phyloP scores from a whole-genome alignment of 140 eudicot genomes.

The Erigeron philadelphicus region DNA sequence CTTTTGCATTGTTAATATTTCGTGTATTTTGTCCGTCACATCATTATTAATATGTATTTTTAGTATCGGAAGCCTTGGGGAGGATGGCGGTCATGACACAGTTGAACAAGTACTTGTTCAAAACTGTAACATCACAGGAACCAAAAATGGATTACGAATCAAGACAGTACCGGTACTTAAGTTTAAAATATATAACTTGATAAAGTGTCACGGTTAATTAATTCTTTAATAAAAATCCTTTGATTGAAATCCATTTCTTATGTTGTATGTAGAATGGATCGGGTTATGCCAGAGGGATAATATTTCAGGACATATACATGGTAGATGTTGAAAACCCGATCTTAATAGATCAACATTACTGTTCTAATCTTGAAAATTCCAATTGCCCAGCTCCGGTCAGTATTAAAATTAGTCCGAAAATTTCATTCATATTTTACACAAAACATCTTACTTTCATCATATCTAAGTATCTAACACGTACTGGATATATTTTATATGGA shows the following conservation, averaged over 20 bases:
- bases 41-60: neutral
- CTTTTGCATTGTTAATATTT: no score
- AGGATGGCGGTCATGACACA: slow-evolving; percentile 8
- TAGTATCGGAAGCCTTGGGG: slow-evolving; percentile 47
- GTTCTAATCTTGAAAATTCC: slow-evolving; percentile 5
- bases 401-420: no score
- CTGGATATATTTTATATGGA: no score
- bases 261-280: slow-evolving; percentile 7
- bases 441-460: neutral
- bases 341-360: slow-evolving; percentile 44
- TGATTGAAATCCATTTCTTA: neutral
- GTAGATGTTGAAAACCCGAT: slow-evolving; percentile 35
- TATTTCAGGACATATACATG: slow-evolving; percentile 29
- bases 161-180: slow-evolving; percentile 33
- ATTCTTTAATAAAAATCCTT: neutral
- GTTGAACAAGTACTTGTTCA: slow-evolving; percentile 32
- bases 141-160: slow-evolving; percentile 41
- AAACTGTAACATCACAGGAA: slow-evolving; percentile 31
- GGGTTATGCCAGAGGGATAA: slow-evolving; percentile 30
- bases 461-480: neutral
- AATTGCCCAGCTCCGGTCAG: slow-evolving; percentile 25
- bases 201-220: neutral
- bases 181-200: neutral
- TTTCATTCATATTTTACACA: neutral
- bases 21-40: no score